Conservation (phyloP, 2,329 filamentous ascomycete species). For the Trichoderma citrinoviride region DNA sequence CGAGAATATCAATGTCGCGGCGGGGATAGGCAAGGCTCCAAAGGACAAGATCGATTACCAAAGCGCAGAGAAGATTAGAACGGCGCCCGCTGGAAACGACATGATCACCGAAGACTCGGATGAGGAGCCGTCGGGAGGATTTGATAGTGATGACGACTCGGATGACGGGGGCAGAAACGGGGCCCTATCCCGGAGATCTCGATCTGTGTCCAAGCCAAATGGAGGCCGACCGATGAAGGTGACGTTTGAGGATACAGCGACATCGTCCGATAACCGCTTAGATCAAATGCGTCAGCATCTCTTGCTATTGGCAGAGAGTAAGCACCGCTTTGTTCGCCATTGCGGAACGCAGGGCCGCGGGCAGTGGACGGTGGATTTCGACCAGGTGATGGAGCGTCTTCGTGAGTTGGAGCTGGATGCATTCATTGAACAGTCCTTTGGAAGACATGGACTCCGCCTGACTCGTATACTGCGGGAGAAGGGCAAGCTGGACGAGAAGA, state of each 20-base stretch:
- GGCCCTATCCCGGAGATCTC: slow-evolving; percentile 25
- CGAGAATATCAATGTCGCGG: slow-evolving; percentile 51
- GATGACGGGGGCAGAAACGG: slow-evolving; percentile 35
- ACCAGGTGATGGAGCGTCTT: slow-evolving; percentile 66
- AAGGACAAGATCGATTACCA: slow-evolving; percentile 46
- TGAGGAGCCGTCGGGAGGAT: slow-evolving; percentile 28
- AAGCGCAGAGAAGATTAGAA: slow-evolving; percentile 50
- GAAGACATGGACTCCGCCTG: slow-evolving; percentile 74
- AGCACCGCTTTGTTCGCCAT: slow-evolving; percentile 65
- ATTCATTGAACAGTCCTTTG: slow-evolving; percentile 74
- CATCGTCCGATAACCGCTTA: slow-evolving; percentile 46
- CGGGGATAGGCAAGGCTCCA: slow-evolving; percentile 56
- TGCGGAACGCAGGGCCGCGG: slow-evolving; percentile 61
- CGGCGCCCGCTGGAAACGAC: slow-evolving; percentile 35
- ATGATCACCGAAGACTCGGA: slow-evolving; percentile 39
- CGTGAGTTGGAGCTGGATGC: slow-evolving; percentile 78
- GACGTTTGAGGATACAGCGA: slow-evolving; percentile 50
- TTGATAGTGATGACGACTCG: slow-evolving; percentile 34
- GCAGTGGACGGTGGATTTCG: slow-evolving; percentile 83
- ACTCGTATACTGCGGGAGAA: slow-evolving; percentile 80
- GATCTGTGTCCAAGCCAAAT: slow-evolving; percentile 34
- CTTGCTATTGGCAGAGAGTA: slow-evolving; percentile 67
- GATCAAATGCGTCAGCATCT: slow-evolving; percentile 69
- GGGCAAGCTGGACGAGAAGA: slow-evolving; percentile 94
- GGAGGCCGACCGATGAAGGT: slow-evolving; percentile 42